Evolutionary conservation across 2,329 filamentous ascomycete genomes (phyloP).

Genomic region (Teratosphaeria nubilosa): DNA sequence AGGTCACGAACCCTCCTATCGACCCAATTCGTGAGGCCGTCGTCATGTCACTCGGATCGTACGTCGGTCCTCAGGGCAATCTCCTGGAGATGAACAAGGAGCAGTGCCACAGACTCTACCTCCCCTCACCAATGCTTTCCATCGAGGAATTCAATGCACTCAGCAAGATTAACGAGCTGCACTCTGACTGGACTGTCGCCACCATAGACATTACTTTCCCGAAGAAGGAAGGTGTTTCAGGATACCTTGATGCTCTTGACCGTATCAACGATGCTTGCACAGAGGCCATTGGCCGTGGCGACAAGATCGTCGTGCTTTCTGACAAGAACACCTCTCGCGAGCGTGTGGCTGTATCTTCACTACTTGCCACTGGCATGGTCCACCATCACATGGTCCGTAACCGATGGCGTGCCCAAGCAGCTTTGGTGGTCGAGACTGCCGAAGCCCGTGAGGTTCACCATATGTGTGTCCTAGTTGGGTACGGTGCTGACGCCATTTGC

Average conservation of each 20-base stretch:
- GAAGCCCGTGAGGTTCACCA: conserved; percentile 96
- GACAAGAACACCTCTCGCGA: conserved; percentile 77
- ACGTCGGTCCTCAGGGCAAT: conserved; percentile 92
- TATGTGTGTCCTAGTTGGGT: conserved; percentile 95
- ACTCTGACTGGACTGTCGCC: conserved; percentile 78
- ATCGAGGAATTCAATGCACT: conserved; percentile 85
- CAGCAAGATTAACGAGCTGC: conserved; percentile 61
- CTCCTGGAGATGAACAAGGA: conserved; percentile 84
- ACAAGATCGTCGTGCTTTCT: conserved; percentile 81
- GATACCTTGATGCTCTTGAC: conserved; percentile 81
- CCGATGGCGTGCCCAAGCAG: conserved; percentile 85
- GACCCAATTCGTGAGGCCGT: conserved; percentile 95
- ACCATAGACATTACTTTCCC: conserved; percentile 89
- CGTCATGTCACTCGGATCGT: conserved; percentile 95
- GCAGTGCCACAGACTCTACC: conserved; percentile 74
- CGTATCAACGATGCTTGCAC: conserved; percentile 78
- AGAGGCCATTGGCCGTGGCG: conserved; percentile 68
- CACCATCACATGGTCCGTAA: conserved; percentile 93
- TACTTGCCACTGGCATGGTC: conserved; percentile 83
- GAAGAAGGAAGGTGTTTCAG: conserved; percentile 69
- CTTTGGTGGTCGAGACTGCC: conserved; percentile 80
- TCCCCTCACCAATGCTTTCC: conserved; percentile 81
- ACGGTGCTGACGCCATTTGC: conserved; percentile 88
- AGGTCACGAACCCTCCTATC: conserved; percentile 96
- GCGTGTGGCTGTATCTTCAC: conserved; percentile 73